A percentile compares a stretch with the other conserved stretches of the same genome.
phyloP scores from a whole-genome alignment of 176 grass and related monocot genomes.

The Metroxylon sagu region DNA sequence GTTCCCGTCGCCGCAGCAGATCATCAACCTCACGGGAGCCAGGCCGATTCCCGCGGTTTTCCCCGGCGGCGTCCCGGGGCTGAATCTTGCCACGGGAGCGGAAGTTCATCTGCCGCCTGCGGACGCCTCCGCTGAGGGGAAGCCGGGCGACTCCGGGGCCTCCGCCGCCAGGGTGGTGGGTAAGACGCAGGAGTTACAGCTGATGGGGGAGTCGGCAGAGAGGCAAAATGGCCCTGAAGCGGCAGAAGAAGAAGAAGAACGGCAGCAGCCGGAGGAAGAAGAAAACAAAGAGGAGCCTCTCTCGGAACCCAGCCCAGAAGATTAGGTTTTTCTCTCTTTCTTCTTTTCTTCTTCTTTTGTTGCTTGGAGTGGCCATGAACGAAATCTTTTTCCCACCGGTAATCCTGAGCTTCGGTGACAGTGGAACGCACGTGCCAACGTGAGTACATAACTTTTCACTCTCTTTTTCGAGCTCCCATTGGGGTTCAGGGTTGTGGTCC shows the following conservation, averaged over 20 bases:
- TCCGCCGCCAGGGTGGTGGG: no score
- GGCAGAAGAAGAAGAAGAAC: no score
- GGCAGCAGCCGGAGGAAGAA: conserved; percentile 9
- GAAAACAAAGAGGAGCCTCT: conserved; percentile 33
- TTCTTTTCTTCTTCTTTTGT: conserved; percentile 11
- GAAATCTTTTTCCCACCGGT: not conserved
- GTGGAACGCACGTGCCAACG: no score
- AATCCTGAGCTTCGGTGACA: no score
- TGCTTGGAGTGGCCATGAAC: not conserved
- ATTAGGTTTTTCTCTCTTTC: conserved; percentile 14
- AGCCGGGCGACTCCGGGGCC: no score
- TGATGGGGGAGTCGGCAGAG: no score
- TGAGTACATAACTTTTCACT: conserved; percentile 3
- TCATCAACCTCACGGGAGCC: conserved; percentile 43
- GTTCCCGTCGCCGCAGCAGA: conserved; percentile 35
- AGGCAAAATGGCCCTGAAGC: no score
- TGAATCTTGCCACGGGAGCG: not conserved
- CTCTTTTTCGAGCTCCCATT: not conserved
- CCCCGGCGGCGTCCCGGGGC: not conserved
- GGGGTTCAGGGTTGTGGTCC: not conserved
- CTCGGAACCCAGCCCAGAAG: conserved; percentile 43
- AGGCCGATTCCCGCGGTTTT: conserved; percentile 19
- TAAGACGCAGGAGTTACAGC: no score
- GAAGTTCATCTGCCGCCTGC: not conserved
- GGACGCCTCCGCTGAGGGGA: not conserved